Base-by-base conservation (phyloP, 192 early-diverging fungal species). In the Funneliformis mosseae region DNA sequence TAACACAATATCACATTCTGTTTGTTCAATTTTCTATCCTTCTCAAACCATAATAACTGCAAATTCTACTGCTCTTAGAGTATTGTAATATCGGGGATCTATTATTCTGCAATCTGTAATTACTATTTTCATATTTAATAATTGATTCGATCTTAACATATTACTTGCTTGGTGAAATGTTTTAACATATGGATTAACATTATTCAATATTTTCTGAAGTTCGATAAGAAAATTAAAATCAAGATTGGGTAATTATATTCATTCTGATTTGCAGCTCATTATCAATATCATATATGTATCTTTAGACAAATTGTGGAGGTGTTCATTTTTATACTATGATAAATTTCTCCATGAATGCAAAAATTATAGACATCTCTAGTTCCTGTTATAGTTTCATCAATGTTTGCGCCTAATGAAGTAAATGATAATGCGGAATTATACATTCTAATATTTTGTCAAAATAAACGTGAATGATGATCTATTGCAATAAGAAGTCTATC, bases 361-460 rank as follows among this genome's bases (percentile, higher is more conserved):
- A 48, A 84, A 0, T 73, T 84, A 46, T 81, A 80, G 3, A 59
- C 25, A 50, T 77, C 16, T 68, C 80, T 16, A 67, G 38, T 64
- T 21, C 55, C 41, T 6, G 64, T 73, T 77, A 76, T 14, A 48
- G 74, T 18, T 79, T 74, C 1, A 21, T 45, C 25, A 27, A 68
- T 28, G 70, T 79, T 73, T 7, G 64, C 73, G 0, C 80, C 80
- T 62, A 84, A 80, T 21, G 83, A 84, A 4, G 80, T 80, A 42
- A 84, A 81, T 10, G 83, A 74, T 41, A 84, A 78, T 14, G 74
- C 43, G 16, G 80, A 66, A 28, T 84, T 84, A 60, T 81, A 84
- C 60, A 64, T 80, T 21, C 78, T 7, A 70, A 79, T 84, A 12
- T 60, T 50, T 2, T 81, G 5, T 1, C 62, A n/a, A 80, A 84